Conservation (phyloP, 208 protist species). For the Trypanosoma lewisi region DNA sequence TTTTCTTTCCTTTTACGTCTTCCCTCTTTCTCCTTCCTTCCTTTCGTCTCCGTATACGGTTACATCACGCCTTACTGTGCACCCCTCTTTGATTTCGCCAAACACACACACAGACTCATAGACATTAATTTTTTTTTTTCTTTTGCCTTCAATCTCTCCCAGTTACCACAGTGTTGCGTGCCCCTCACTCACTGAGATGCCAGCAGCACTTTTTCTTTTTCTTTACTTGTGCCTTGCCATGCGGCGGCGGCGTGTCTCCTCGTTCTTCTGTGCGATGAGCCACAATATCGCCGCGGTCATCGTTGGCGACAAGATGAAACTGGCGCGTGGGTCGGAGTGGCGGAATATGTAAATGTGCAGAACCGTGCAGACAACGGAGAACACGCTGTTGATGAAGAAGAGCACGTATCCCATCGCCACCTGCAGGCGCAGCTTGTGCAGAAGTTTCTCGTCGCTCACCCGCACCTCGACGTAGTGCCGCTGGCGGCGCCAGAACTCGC, state of each 20-base stretch:
- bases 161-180: not conserved
- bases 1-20: not conserved
- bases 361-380: constrained; percentile 71
- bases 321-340: constrained; percentile 75
- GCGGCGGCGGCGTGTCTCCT: constrained; percentile 86
- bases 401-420: constrained; percentile 74
- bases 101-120: constrained; percentile 2
- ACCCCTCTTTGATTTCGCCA: no score
- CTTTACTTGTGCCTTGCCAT: constrained; percentile 66
- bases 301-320: constrained; percentile 73
- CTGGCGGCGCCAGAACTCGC: constrained; percentile 88
- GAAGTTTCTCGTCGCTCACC: constrained; percentile 53
- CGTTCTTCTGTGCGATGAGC: constrained; percentile 88
- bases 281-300: constrained; percentile 81
- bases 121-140: not conserved
- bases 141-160: not conserved
- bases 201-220: no score
- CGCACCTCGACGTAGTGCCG: constrained; percentile 79
- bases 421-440: constrained; percentile 81
- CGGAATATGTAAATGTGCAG: constrained; percentile 86
- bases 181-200: not conserved
- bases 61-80: not conserved
- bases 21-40: not conserved
- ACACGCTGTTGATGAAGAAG: constrained; percentile 84
- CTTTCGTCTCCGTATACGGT: no score